phyloP scores from a whole-genome alignment of 2,329 filamentous ascomycete species.

The Thelonectria discophora region DNA sequence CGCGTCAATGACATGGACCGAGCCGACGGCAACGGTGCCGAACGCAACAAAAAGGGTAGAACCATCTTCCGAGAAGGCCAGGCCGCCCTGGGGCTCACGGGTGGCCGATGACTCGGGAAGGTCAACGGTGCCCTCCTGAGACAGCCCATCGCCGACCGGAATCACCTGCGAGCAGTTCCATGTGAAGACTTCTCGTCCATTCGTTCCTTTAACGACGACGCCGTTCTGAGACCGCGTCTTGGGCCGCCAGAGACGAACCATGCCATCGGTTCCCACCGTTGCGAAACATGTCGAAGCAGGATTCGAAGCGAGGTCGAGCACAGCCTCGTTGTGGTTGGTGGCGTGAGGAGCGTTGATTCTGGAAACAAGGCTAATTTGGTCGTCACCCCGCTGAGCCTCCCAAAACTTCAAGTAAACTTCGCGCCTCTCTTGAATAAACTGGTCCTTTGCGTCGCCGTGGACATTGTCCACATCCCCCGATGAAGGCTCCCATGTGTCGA shows the following conservation, averaged over 20 bases:
- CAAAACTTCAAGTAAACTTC: conserved; percentile 94
- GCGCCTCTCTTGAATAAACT: conserved; percentile 60
- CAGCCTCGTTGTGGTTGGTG: conserved; percentile 60
- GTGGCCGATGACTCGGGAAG: conserved; percentile 33
- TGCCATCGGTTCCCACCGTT: conserved; percentile 83
- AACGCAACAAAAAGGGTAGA: conserved; percentile 80
- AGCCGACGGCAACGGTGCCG: conserved; percentile 62
- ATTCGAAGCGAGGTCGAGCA: conserved; percentile 79
- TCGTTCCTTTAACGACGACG: conserved; percentile 66
- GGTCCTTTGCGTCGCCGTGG: conserved; percentile 49
- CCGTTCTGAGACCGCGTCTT: conserved; percentile 75
- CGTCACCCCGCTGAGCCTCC: conserved; percentile 67
- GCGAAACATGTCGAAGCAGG: conserved; percentile 77
- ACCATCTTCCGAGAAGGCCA: conserved; percentile 85
- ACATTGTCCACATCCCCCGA: conserved; percentile 68
- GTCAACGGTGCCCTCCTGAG: conserved; percentile 50
- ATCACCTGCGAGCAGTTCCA: conserved; percentile 77
- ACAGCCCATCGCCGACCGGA: conserved; percentile 60
- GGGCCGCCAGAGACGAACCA: conserved; percentile 83
- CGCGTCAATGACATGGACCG: conserved; percentile 81
- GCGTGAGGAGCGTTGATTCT: conserved; percentile 86
- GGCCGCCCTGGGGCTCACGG: conserved; percentile 64
- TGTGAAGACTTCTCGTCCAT: conserved; percentile 68
- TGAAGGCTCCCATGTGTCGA: conserved; percentile 89
- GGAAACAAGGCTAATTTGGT: conserved; percentile 78